A percentile compares a stretch with the other conserved stretches of the same genome.
Conservation (phyloP, 1,139 yeast species). For the Scheffersomyces insectosa region DNA sequence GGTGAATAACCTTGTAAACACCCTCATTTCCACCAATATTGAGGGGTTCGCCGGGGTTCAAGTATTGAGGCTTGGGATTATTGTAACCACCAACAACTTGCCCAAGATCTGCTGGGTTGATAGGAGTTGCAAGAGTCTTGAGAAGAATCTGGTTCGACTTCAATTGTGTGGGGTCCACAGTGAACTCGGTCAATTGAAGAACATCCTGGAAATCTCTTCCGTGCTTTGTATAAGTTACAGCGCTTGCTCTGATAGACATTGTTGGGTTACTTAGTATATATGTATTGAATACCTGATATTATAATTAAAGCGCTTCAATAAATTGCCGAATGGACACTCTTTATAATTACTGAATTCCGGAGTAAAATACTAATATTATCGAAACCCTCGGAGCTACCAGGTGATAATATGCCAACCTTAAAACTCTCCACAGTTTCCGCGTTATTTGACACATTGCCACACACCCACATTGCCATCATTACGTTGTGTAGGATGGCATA, state of each 20-base stretch:
- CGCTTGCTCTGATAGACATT: slow-evolving; percentile 17
- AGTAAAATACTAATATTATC: no score
- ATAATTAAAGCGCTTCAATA: no score
- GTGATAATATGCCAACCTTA: no score
- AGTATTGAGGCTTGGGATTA: slow-evolving; percentile 33
- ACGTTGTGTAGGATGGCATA: no score
- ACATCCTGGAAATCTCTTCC: slow-evolving; percentile 16
- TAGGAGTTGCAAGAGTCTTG: slow-evolving; percentile 19
- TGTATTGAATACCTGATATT: no score
- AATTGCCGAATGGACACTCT: no score
- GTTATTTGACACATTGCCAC: no score
- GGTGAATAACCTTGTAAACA: slow-evolving; percentile 24
- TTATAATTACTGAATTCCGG: no score
- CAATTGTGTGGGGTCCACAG: slow-evolving; percentile 12
- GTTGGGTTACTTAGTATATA: no score
- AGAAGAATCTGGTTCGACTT: slow-evolving; percentile 14
- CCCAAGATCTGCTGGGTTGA: slow-evolving; percentile 44
- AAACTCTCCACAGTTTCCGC: no score
- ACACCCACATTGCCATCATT: no score
- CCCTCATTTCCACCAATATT: slow-evolving; percentile 47
- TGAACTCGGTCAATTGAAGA: slow-evolving; percentile 11
- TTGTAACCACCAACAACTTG: slow-evolving; percentile 46
- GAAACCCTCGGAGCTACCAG: no score
- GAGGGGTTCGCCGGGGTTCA: slow-evolving; percentile 31
- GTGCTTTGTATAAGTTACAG: slow-evolving; percentile 24